Evolutionary conservation across 2,329 filamentous ascomycete genomes (phyloP).

Genomic region (Aspergillus quadrilineatus): DNA sequence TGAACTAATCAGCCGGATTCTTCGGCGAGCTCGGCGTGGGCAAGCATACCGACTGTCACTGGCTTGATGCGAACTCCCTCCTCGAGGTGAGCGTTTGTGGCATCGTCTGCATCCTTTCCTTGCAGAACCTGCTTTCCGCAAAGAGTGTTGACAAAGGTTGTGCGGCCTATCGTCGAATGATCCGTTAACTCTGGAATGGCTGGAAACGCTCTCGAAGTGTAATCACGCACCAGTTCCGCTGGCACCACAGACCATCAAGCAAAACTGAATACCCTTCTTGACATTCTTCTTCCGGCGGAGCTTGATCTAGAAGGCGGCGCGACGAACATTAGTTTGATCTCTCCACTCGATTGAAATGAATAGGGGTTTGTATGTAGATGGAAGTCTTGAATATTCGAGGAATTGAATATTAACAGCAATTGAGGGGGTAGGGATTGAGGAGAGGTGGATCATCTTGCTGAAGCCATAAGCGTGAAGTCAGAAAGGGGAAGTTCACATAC

Average conservation of each 20-base stretch:
- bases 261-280: slow-evolving; percentile 99
- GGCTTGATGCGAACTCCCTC: slow-evolving; percentile 99
- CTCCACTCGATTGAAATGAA: neutral
- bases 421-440: slow-evolving; percentile 21
- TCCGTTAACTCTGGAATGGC: slow-evolving; percentile 16
- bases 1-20: slow-evolving; percentile 8
- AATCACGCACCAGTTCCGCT: slow-evolving; percentile 82
- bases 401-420: slow-evolving; percentile 9
- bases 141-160: slow-evolving; percentile 98
- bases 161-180: slow-evolving; percentile 66
- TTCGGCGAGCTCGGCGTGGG: neutral
- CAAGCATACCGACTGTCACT: slow-evolving; percentile 81
- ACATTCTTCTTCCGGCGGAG: slow-evolving; percentile 99
- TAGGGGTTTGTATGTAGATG: neutral
- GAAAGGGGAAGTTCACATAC: slow-evolving; percentile 44
- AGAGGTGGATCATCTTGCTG: slow-evolving; percentile 17
- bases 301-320: slow-evolving; percentile 65
- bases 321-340: slow-evolving; percentile 13
- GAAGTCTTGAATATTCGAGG: neutral
- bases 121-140: slow-evolving; percentile 90
- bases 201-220: slow-evolving; percentile 1
- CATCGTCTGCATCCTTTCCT: slow-evolving; percentile 91
- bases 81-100: slow-evolving; percentile 83
- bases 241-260: slow-evolving; percentile 98
- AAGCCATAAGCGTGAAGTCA: slow-evolving; percentile 16